Conservation (phyloP, 306 rosid genomes). For the Castanea sativa region DNA sequence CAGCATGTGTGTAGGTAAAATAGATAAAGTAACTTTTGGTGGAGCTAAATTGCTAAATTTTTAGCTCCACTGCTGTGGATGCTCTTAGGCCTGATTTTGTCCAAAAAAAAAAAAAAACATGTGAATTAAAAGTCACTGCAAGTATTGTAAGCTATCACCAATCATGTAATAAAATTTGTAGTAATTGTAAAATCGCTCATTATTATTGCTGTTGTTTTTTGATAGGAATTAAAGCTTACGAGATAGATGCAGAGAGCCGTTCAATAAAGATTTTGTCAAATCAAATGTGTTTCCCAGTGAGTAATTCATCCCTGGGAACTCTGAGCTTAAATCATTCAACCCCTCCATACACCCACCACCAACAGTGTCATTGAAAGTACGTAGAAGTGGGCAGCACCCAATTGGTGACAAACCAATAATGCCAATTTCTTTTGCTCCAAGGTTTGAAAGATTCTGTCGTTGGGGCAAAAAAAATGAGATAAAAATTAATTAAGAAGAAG, state of each 20-base stretch:
- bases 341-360: not conserved
- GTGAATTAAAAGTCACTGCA: too few relatives aligned
- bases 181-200: too few relatives aligned
- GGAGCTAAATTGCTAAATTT: too few relatives aligned
- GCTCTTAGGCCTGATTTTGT: too few relatives aligned
- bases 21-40: too few relatives aligned
- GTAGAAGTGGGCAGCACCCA: constrained; percentile 20
- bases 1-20: too few relatives aligned
- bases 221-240: constrained; percentile 21
- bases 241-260: not conserved
- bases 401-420: constrained; percentile 14
- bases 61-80: too few relatives aligned
- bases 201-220: not conserved
- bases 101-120: too few relatives aligned
- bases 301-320: constrained; percentile 30
- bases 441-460: constrained; percentile 10
- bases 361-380: not conserved
- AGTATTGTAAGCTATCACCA: too few relatives aligned
- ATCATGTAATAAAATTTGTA: too few relatives aligned
- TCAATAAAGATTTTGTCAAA: constrained; percentile 11
- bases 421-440: constrained; percentile 27
- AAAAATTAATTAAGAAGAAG: not conserved
- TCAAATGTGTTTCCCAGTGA: constrained; percentile 40
- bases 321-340: constrained; percentile 29
- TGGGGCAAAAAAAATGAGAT: not conserved